These are phyloP conservation scores for Vaccinium darrowii DNA, from an alignment of 148 eudicot species.

Conservation along the genomic window DNA sequence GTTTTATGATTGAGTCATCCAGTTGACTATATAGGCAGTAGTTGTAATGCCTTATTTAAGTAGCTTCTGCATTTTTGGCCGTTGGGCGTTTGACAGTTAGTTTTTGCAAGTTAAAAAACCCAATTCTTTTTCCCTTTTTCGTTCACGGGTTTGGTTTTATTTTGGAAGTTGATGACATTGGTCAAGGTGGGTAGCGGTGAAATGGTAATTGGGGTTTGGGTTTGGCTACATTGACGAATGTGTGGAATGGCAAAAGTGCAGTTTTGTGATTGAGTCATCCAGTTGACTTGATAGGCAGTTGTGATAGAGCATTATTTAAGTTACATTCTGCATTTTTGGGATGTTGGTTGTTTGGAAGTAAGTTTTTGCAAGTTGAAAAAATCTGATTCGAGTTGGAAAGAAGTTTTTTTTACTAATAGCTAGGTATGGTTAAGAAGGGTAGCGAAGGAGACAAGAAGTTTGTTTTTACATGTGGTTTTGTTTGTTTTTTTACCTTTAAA, in stretches of 20 bases:
- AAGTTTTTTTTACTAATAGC: neutral
- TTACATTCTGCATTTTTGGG: neutral
- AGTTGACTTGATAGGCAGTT: neutral
- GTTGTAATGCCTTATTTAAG: neutral
- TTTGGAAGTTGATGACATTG: slow-evolving; percentile 3
- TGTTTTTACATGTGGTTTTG: neutral
- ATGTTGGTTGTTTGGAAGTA: neutral
- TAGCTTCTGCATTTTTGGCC: neutral
- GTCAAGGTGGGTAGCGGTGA: slow-evolving; percentile 16
- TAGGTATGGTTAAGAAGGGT: neutral
- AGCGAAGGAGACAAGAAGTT: neutral
- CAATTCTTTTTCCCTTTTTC: neutral
- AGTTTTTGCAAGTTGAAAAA: neutral
- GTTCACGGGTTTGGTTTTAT: neutral
- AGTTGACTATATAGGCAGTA: neutral
- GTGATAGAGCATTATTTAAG: neutral
- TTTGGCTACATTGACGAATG: neutral
- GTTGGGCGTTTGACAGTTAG: neutral
- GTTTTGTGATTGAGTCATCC: neutral
- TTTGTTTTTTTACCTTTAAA: neutral
- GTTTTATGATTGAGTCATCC: neutral
- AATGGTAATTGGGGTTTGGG: neutral
- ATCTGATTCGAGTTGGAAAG: neutral
- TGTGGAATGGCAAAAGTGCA: neutral
- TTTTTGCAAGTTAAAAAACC: neutral